Conservation (phyloP, 176 grass and related monocot genomes). For the Aegilops speltoides region DNA sequence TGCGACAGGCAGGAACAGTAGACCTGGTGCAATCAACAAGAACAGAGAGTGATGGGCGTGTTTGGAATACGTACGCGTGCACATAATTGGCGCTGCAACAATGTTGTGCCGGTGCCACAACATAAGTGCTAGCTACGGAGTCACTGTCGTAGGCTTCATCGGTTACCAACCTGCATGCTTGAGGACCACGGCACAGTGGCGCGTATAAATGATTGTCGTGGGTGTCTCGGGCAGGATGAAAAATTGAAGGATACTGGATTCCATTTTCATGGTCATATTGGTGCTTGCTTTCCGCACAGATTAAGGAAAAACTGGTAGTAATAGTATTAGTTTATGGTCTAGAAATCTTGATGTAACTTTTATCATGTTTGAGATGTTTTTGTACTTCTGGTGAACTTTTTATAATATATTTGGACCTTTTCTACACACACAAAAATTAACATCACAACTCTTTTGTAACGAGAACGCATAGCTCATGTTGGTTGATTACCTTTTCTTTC, state of each 20-base stretch:
- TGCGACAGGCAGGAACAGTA: background rate
- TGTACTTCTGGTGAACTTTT: too few species aligned
- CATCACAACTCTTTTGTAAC: too few species aligned
- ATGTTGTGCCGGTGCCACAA: constrained; percentile 3
- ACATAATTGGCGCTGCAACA: constrained; percentile 12
- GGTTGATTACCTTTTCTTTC: too few species aligned
- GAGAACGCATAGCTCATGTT: too few species aligned
- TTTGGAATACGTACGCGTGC: background rate
- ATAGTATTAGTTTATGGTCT: too few species aligned
- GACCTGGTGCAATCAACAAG: background rate
- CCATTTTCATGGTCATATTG: too few species aligned
- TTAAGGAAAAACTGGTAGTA: too few species aligned
- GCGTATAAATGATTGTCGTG: constrained; percentile 26
- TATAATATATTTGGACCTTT: too few species aligned
- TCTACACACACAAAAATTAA: too few species aligned
- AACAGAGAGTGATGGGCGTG: background rate
- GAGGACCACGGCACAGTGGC: constrained; percentile 36
- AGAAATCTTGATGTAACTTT: too few species aligned
- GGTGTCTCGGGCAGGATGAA: background rate
- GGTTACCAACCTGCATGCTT: background rate
- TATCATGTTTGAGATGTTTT: too few species aligned
- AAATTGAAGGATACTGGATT: background rate
- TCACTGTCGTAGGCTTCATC: background rate
- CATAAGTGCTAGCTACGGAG: background rate
- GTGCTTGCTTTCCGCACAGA: too few species aligned